Evolutionary conservation across 164 flowering plant genomes (phyloP).

Genomic region (Litsea cubeba): DNA sequence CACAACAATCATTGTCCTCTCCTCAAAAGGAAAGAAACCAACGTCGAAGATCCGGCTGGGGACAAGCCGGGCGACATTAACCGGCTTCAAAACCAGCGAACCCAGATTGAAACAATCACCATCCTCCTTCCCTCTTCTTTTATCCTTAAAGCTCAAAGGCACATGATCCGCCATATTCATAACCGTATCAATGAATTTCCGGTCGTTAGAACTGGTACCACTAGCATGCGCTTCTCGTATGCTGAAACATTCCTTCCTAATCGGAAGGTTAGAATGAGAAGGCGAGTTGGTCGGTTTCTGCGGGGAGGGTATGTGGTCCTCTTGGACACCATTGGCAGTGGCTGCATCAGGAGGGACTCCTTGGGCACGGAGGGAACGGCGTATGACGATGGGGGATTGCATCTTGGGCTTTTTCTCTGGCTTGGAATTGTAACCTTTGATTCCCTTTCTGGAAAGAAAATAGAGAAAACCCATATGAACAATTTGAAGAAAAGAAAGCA

Average conservation of each 20-base stretch:
- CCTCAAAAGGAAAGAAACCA: conserved; percentile 47
- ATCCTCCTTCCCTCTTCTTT: not conserved
- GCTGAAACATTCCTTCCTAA: conserved; percentile 29
- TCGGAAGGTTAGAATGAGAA: conserved; percentile 1
- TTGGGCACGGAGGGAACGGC: conserved; percentile 65
- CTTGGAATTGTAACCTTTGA: conserved; percentile 35
- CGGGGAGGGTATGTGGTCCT: no score
- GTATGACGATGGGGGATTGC: conserved; percentile 39
- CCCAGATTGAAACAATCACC: conserved; percentile 28
- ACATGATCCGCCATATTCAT: conserved; percentile 21
- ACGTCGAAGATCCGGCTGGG: conserved; percentile 48
- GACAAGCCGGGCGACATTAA: conserved; percentile 61
- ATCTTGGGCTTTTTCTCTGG: conserved; percentile 48
- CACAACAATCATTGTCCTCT: conserved; percentile 44
- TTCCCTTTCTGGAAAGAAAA: conserved; percentile 31
- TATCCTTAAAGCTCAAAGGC: not conserved
- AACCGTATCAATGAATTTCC: conserved; percentile 31
- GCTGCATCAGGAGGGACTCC: conserved; percentile 50
- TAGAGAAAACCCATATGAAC: not conserved
- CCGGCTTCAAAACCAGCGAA: conserved; percentile 39
- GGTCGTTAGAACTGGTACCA: conserved; percentile 14
- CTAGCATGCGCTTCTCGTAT: conserved; percentile 40
- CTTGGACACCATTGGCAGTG: no score
- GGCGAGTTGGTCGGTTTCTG: not conserved
- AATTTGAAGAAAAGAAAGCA: not conserved